phyloP scores from a whole-genome alignment of 352 stramenopile genomes.

The Pseudoperonospora humuli region DNA sequence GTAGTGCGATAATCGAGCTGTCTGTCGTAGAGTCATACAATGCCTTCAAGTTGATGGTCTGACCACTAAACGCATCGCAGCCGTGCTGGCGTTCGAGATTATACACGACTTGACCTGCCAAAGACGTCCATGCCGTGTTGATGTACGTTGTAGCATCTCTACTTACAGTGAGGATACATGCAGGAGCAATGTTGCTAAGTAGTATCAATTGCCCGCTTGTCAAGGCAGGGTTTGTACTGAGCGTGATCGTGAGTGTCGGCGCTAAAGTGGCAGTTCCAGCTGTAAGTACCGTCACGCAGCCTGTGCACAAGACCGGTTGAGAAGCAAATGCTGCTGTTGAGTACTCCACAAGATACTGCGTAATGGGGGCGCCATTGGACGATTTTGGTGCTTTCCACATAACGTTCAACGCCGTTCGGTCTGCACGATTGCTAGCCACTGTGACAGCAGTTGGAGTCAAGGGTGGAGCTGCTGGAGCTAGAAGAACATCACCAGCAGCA shows the following conservation, averaged over 20 bases:
- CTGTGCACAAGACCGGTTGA: constrained; percentile 30
- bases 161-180: constrained; percentile 47
- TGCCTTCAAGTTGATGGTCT: constrained; percentile 27
- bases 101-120: constrained; percentile 31
- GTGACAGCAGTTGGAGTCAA: constrained; percentile 59
- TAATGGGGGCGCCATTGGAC: constrained; percentile 58
- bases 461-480: constrained; percentile 63
- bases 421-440: constrained; percentile 73
- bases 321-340: constrained; percentile 46
- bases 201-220: constrained; percentile 31
- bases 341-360: constrained; percentile 83
- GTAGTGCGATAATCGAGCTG: constrained; percentile 29
- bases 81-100: constrained; percentile 33
- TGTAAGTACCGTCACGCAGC: constrained; percentile 39
- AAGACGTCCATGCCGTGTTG: constrained; percentile 28
- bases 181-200: constrained; percentile 33
- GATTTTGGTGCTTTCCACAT: constrained; percentile 68
- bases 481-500: constrained; percentile 22
- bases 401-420: constrained; percentile 76
- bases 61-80: constrained; percentile 48
- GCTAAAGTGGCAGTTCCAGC: constrained; percentile 9
- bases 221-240: constrained; percentile 28
- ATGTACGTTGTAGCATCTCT: constrained; percentile 16
- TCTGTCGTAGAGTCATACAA: constrained; percentile 40
- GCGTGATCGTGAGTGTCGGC: constrained; percentile 35